Base-by-base conservation (phyloP, 2,329 filamentous ascomycete species). In the Boeremia lycopersici region DNA sequence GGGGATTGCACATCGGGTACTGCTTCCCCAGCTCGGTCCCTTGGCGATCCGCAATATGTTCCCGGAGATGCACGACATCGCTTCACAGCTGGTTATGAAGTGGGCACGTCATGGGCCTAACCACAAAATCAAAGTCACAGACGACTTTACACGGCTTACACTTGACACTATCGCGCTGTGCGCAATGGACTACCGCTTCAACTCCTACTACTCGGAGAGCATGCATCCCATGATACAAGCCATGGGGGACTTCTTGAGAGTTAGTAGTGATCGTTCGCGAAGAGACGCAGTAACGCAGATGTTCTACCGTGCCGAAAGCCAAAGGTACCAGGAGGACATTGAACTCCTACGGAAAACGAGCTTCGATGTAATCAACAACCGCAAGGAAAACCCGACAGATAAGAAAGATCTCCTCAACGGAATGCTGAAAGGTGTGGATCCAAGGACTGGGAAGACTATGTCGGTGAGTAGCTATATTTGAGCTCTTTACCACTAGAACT, bases 11-110 rank as follows among this genome's bases (percentile, higher is more conserved):
- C 84, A 90, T 65, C 77, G 86, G 19, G 76, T 87, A 13, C 76
- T 91, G 48, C 82, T 88, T 64, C 87, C 88, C 0, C 87, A 86
- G 2, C 90, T 91, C 68, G 88, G 88, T 0, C 88, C 88, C 0
- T 71, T 90, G 19, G 80, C 83, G 1, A 90, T 91, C 63, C 81
- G 84, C 31, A 77, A 74, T 51, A 90, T 90, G 88, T 90, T 88
- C 57, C 79, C 83, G 56, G 76, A 76, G 63, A 74, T 73, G 71
- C 68, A 72, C 41, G 88, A 90, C 61, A 85, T 90, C 56, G 82
- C 86, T 4, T 79, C 80, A 0, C 87, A 90, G 66, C 73, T 90
- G 44, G 81, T 82, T 9, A 79, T 89, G 74, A 90, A 90, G 70
- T 87, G 87, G 82, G 87, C 86, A 15, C 81, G 88, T 30, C 79